phyloP scores from a whole-genome alignment of 148 eudicot species.

The Rhododendron vialii region DNA sequence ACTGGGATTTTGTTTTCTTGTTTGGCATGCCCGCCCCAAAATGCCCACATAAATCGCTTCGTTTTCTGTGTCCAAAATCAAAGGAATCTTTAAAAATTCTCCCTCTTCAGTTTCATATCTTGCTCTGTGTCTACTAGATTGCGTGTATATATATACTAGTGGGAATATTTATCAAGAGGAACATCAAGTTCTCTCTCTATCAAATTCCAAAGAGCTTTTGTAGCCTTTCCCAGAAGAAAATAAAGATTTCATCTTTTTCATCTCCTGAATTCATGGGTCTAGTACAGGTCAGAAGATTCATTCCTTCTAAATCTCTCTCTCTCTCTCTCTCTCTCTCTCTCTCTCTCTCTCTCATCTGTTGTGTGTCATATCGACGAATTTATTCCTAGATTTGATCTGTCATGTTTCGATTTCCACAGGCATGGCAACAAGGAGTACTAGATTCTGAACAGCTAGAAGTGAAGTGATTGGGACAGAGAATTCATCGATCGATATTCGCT shows the following conservation, averaged over 20 bases:
- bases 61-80: slow-evolving; percentile 42
- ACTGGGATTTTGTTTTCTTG: slow-evolving; percentile 22
- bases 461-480: background rate
- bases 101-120: background rate
- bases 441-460: background rate
- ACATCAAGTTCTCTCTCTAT: background rate
- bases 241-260: background rate
- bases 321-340: background rate
- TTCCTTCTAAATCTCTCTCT: background rate
- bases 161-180: background rate
- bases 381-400: background rate
- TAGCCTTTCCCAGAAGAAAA: background rate
- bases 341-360: background rate
- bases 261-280: background rate
- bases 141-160: background rate
- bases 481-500: background rate
- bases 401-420: slow-evolving; percentile 8
- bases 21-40: slow-evolving; percentile 22
- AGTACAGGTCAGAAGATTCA: slow-evolving; percentile 8
- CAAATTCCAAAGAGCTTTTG: background rate
- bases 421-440: background rate
- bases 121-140: background rate
- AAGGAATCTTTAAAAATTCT: slow-evolving; percentile 17
- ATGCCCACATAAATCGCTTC: slow-evolving; percentile 31
- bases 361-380: background rate